Evolutionary conservation across 805 yeast species (phyloP), one percentile per base, ranked within the genome.

Genomic region (Kuraishia molischiana): DNA sequence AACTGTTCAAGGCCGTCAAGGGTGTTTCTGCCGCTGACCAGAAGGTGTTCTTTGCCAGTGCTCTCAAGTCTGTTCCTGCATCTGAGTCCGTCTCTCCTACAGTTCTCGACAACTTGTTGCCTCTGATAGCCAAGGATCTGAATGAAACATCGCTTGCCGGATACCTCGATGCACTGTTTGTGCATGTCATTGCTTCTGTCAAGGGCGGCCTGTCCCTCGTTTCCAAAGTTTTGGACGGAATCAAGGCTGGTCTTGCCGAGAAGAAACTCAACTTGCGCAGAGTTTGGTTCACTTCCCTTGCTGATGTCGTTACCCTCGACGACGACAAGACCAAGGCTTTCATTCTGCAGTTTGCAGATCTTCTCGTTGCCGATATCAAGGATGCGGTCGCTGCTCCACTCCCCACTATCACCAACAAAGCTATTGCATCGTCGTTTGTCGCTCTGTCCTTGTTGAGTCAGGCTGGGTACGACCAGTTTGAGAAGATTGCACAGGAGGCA

Each of bases 121-220:
- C 80, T 2, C 58, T 77, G n/a, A 62, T 81, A 3, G 38, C 72
- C 0, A 87, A 84, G 47, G 97, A 90, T 49, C 73, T 77, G 34
- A 85, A 86, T 47, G 97, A 90, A 50, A 14, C 44, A 1, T 74
- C 84, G 0, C 62, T 87, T 29, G 41, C 60, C 3, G 59, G 64
- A 3, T 61, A 77, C 40, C 61, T 80, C 5, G 53, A 58, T 6
- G 69, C 81, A 0, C 67, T 76, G 38, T 64, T 77, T 29, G 43
- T 45, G 2, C 77, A 74, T 44, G 49, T 67, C 9, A 47, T 53
- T 9, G 36, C 60, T 2, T 42, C 61, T 18, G 41, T 46, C 2
- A 41, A n/a, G 42, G 47, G n/a, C 38, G 44, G 15, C 31, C 41
- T 20, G 3, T 49, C 48, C 2, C 55, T 51, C 3, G 45, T 57